A percentile compares a stretch with the other conserved stretches of the same genome.
Evolutionary conservation across 1,284 basidiomycete genomes (phyloP).

Genomic region (Naganishia albida): DNA sequence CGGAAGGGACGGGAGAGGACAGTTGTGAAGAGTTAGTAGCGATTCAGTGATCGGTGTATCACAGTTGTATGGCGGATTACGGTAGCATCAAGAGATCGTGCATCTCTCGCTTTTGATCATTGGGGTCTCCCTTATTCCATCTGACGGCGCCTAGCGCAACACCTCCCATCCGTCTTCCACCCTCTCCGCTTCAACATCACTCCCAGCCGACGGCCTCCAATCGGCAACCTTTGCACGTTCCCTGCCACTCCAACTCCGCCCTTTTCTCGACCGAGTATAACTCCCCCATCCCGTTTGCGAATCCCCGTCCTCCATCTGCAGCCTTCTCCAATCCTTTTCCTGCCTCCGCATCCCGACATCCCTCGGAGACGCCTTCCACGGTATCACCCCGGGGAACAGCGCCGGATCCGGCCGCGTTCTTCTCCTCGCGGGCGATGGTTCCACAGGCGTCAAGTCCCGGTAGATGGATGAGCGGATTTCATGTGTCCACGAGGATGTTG

Average conservation of each 20-base stretch:
- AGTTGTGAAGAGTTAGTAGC: not conserved
- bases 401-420: conserved; percentile 17
- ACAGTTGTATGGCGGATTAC: not conserved
- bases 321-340: conserved; percentile 10
- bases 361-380: conserved; percentile 8
- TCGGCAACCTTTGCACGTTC: not conserved
- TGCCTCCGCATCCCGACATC: conserved; percentile 11
- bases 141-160: not conserved
- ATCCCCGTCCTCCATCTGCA: not conserved
- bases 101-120: not conserved
- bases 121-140: not conserved
- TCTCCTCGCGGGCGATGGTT: not conserved
- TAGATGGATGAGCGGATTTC: conserved; percentile 16
- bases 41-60: not conserved
- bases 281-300: not conserved
- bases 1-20: conserved; percentile 17
- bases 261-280: conserved; percentile 11
- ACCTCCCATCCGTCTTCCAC: conserved; percentile 19
- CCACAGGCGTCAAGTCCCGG: not conserved
- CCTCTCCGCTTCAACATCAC: not conserved
- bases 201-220: not conserved
- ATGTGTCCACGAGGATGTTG: conserved; percentile 8
- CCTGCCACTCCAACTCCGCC: conserved; percentile 17
- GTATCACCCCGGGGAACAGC: conserved; percentile 20
- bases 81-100: not conserved